Evolutionary conservation across 345 rosid species (phyloP).

Genomic region (Capsella bursapastoris): DNA sequence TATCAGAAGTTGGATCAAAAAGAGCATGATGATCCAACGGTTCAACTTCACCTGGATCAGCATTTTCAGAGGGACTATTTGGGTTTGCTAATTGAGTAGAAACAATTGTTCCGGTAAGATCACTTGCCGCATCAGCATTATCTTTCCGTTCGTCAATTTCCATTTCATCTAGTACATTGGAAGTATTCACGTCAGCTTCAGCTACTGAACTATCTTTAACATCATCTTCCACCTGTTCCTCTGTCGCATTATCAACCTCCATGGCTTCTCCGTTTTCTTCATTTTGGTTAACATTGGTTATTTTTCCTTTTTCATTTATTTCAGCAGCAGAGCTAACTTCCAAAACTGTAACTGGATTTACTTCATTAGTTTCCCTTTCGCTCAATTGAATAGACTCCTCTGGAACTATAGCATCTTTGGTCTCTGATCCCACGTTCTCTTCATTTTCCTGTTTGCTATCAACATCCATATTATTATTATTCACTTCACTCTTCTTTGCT

Average conservation of each 20-base stretch:
- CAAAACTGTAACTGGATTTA: not conserved
- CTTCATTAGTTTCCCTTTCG: too few species aligned
- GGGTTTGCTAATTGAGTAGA: constrained; percentile 34
- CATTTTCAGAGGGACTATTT: constrained; percentile 22
- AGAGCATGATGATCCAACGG: constrained; percentile 42
- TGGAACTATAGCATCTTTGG: not conserved
- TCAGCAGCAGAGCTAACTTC: constrained; percentile 27
- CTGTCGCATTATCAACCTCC: constrained; percentile 57
- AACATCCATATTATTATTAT: not conserved
- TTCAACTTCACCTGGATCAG: constrained; percentile 47
- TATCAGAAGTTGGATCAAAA: constrained; percentile 46
- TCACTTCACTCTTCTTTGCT: too few species aligned
- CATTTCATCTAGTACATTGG: not conserved
- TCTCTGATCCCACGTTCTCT: constrained; percentile 17
- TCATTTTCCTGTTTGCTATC: constrained; percentile 7
- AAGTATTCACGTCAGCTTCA: constrained; percentile 36
- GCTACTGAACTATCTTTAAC: constrained; percentile 32
- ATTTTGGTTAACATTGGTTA: constrained; percentile 12
- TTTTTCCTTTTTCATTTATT: constrained; percentile 32
- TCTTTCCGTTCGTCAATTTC: constrained; percentile 45
- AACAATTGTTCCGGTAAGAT: not conserved
- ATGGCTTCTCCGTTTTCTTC: constrained; percentile 52
- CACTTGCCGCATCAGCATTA: constrained; percentile 20
- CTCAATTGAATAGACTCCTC: too few species aligned
- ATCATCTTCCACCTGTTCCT: constrained; percentile 48